Base-by-base conservation (phyloP, 2,329 filamentous ascomycete genomes). In the Trichoderma koningii region DNA sequence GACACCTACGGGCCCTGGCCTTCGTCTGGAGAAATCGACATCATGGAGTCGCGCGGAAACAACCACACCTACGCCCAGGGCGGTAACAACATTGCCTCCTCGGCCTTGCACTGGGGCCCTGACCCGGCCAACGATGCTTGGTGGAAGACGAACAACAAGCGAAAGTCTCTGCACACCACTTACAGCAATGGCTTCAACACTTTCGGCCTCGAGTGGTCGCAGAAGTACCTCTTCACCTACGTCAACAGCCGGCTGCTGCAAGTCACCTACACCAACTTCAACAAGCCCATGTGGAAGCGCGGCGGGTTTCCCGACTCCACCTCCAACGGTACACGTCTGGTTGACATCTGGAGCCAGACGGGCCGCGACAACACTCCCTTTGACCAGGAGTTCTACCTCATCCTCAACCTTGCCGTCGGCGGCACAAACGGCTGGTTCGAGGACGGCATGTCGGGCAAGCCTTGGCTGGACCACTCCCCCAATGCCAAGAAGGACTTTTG, bases 171-270 rank as follows among this genome's bases (percentile, higher is more conserved):
- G 34, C 91, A 92, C 78, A 91, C 88, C 5, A 91, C 89, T 1
- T 96, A 89, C 76, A 77, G 87, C 38, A 77, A 80, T 1, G 84
- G 78, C 26, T 92, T 87, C 79, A 90, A 96, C 79, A 92, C 85
- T 0, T 96, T 88, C 71, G 92, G 92, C 15, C 76, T 96, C 2
- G 92, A 96, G 77, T 96, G 92, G 92, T 92, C 87, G 59, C 85
- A 94, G 71, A 94, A 93, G 76, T 95, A 96, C 76, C 80, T 95
- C 66, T 96, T 94, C 80, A 93, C 90, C 26, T 96, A 93, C 74
- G 83, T 96, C 79, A 89, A 95, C 81, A 89, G 85, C 52, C 88
- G 90, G 14, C 85, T 96, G 21, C 81, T 93, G 30, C 91, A 94
- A 75, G 90, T 94, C 59, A 83, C 92, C 67, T 96, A 93, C 80